These are phyloP conservation scores for Leccinum ochraceum DNA, from an alignment of 768 basidiomycete genomes.

Conservation along the genomic window DNA sequence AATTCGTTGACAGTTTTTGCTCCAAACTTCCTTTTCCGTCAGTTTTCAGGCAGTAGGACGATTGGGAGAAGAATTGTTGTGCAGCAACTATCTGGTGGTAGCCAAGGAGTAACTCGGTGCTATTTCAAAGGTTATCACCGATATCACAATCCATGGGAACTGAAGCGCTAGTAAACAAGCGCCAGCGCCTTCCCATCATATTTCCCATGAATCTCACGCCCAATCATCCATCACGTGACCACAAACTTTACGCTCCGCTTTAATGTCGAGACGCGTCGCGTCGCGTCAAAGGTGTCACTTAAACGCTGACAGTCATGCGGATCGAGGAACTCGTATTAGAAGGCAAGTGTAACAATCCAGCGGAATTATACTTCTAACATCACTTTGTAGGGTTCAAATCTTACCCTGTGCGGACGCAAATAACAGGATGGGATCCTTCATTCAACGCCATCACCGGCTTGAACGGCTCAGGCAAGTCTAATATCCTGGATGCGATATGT, in stretches of 20 bases:
- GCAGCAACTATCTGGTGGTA: neutral
- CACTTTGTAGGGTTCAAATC: constrained; percentile 84
- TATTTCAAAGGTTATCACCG: neutral
- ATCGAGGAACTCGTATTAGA: constrained; percentile 96
- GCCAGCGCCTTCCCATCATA: constrained; percentile 2
- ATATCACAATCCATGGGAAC: neutral
- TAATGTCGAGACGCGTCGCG: constrained; percentile 32
- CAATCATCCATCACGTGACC: constrained; percentile 17
- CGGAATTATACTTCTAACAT: neutral
- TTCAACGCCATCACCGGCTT: constrained; percentile 99
- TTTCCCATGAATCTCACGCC: neutral
- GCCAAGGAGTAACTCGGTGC: neutral
- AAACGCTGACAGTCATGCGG: constrained; percentile 57
- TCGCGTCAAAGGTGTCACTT: constrained; percentile 19
- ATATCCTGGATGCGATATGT: constrained; percentile 98
- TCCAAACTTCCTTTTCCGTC: constrained; percentile 23
- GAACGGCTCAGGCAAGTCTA: constrained; percentile 97
- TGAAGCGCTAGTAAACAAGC: constrained; percentile 19
- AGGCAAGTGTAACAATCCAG: constrained; percentile 42
- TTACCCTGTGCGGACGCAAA: constrained; percentile 93
- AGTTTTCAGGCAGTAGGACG: neutral
- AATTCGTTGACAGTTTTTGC: constrained; percentile 15
- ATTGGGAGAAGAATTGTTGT: neutral
- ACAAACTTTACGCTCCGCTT: constrained; percentile 25
- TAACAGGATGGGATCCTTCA: constrained; percentile 94